A percentile compares a stretch with the other conserved stretches of the same genome.
Evolutionary conservation across 2,329 filamentous ascomycete genomes (phyloP).

Genomic region (Diplodia sapinea): DNA sequence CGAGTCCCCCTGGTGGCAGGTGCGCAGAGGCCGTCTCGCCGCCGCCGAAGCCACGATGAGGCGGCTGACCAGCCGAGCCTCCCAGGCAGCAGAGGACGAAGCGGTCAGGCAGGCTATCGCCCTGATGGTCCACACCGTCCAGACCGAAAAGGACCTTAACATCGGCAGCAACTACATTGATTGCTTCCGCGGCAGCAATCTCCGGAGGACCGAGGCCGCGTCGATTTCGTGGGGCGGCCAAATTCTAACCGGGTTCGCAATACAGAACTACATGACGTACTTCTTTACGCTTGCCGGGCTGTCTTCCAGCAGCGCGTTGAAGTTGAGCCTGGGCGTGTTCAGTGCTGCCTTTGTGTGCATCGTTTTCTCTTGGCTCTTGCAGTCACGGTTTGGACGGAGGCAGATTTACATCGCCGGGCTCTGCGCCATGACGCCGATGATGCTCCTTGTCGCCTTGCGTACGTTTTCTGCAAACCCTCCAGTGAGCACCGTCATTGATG

Average conservation of each 20-base stretch:
- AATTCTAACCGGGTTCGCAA: conserved; percentile 51
- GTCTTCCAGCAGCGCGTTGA: conserved; percentile 48
- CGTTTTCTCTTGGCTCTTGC: conserved; percentile 78
- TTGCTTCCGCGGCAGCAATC: conserved; percentile 78
- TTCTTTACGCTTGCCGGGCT: conserved; percentile 56
- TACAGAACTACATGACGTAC: conserved; percentile 54
- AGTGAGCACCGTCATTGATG: no score
- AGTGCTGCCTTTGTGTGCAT: conserved; percentile 74
- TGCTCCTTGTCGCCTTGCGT: conserved; percentile 85
- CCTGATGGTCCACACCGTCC: conserved; percentile 89
- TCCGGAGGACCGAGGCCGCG: conserved; percentile 75
- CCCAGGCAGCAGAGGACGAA: no score
- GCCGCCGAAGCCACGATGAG: conserved; percentile 70
- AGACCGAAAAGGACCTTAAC: conserved; percentile 71
- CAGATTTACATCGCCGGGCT: conserved; percentile 73
- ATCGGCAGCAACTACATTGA: conserved; percentile 78
- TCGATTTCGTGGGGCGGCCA: conserved; percentile 56
- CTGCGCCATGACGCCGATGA: conserved; percentile 67
- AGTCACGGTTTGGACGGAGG: conserved; percentile 78
- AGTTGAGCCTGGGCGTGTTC: conserved; percentile 60
- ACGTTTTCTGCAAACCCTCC: no score
- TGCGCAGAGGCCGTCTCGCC: conserved; percentile 65
- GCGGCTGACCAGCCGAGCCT: no score
- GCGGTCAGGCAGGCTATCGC: conserved; percentile 54
- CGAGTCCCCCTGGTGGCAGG: conserved; percentile 74